These are phyloP conservation scores for Macrophomina tecta DNA, from an alignment of 2,329 filamentous ascomycete genomes.

Conservation along the genomic window DNA sequence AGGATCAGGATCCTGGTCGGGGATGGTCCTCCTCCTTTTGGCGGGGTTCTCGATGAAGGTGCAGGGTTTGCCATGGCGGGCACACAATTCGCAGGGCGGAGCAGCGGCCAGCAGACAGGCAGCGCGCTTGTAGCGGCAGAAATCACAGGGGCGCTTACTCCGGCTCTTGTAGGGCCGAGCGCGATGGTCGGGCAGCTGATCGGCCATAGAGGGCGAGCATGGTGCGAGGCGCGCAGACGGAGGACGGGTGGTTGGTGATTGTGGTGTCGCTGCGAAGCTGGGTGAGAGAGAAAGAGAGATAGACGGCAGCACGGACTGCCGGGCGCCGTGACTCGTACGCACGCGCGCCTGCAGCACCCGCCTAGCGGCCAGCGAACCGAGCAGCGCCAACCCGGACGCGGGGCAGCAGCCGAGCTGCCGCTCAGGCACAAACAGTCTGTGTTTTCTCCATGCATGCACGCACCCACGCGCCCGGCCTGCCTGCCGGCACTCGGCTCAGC, in stretches of 20 bases:
- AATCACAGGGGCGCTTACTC: constrained; percentile 53
- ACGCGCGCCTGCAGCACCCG: neutral
- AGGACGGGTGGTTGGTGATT: neutral
- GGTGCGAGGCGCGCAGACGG: neutral
- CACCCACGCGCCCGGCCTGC: constrained; percentile 32
- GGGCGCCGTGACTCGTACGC: neutral
- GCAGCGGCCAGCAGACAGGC: constrained; percentile 52
- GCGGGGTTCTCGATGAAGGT: constrained; percentile 52
- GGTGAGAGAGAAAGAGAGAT: neutral
- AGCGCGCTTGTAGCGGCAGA: constrained; percentile 53
- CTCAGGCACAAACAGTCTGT: neutral
- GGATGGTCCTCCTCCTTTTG: constrained; percentile 37
- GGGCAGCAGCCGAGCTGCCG: constrained; percentile 3
- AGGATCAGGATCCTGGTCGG: neutral
- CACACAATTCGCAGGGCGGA: constrained; percentile 53
- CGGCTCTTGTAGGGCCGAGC: constrained; percentile 41
- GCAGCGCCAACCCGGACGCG: neutral
- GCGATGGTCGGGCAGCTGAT: constrained; percentile 15
- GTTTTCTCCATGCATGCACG: constrained; percentile 21
- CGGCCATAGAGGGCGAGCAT: constrained; percentile 14
- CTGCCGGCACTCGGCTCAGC: constrained; percentile 30
- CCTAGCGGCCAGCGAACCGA: neutral
- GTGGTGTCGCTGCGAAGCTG: neutral
- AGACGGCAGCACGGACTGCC: neutral
- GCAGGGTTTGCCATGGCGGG: constrained; percentile 51